Percentiles rank a stretch among this genome's conserved stretches.
Evolutionary conservation across 768 basidiomycete genomes (phyloP).

Genomic region (Lentinula aciculospora): DNA sequence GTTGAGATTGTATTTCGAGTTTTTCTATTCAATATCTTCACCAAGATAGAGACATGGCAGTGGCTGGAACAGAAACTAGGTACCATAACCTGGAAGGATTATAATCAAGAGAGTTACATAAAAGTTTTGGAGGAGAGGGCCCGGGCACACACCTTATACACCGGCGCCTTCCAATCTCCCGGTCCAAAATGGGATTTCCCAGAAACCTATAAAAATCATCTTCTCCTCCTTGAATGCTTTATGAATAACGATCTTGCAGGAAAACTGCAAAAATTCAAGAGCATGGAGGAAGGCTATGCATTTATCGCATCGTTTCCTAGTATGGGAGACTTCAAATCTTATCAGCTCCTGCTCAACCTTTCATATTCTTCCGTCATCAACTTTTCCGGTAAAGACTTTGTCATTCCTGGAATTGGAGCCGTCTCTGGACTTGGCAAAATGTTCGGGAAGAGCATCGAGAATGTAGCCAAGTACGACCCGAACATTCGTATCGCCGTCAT

Average conservation of each 20-base stretch:
- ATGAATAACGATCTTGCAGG: slow-evolving; percentile 53
- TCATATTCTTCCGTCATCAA: slow-evolving; percentile 53
- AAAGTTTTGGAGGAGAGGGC: slow-evolving; percentile 38
- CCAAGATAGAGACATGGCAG: slow-evolving; percentile 69
- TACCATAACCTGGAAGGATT: slow-evolving; percentile 56
- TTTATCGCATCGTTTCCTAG: slow-evolving; percentile 54
- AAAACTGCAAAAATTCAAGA: slow-evolving; percentile 41
- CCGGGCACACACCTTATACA: slow-evolving; percentile 47
- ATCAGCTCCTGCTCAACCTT: slow-evolving; percentile 59
- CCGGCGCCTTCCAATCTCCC: slow-evolving; percentile 67
- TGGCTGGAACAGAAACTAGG: slow-evolving; percentile 46
- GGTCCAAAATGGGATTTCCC: slow-evolving; percentile 48
- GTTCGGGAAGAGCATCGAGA: slow-evolving; percentile 41
- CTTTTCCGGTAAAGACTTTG: slow-evolving; percentile 66
- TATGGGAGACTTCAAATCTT: slow-evolving; percentile 71
- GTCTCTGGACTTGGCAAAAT: slow-evolving; percentile 62
- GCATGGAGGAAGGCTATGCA: slow-evolving; percentile 61
- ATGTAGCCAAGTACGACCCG: slow-evolving; percentile 17
- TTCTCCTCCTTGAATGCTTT: slow-evolving; percentile 50
- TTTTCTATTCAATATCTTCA: slow-evolving; percentile 65
- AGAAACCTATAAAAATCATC: slow-evolving; percentile 52
- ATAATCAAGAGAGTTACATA: slow-evolving; percentile 46
- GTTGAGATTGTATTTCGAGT: slow-evolving; percentile 69
- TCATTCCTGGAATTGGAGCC: slow-evolving; percentile 64
- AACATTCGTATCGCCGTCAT: slow-evolving; percentile 44